Evolutionary conservation across 2,329 filamentous ascomycete species (phyloP).

Genomic region (Claviceps pazoutovae): DNA sequence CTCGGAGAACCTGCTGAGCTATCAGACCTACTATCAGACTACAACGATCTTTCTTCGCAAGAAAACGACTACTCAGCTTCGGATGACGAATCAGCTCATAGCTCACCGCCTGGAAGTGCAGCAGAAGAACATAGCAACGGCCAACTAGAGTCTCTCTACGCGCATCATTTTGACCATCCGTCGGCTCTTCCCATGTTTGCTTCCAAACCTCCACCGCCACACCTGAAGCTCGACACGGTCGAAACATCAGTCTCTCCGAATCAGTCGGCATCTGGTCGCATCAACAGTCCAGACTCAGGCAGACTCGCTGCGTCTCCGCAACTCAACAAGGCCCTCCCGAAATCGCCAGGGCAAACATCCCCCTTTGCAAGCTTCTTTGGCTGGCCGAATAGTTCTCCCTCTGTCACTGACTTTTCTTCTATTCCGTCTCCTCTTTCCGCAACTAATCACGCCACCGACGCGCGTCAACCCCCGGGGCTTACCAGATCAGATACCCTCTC

Average conservation of each 20-base stretch:
- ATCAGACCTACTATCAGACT: conserved; percentile 28
- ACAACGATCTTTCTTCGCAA: conserved; percentile 29
- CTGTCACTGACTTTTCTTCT: conserved; percentile 37
- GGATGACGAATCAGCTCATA: conserved; percentile 11
- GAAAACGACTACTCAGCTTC: conserved; percentile 13
- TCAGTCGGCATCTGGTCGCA: conserved; percentile 12
- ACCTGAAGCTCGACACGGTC: conserved; percentile 34
- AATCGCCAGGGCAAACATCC: conserved; percentile 34
- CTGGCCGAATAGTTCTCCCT: conserved; percentile 34
- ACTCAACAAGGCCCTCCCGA: conserved; percentile 41
- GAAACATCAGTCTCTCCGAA: conserved; percentile 17
- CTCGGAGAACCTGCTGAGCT: conserved; percentile 26
- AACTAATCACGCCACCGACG: conserved; percentile 23
- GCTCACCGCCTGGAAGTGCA: conserved; percentile 14
- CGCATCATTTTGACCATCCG: conserved; percentile 25
- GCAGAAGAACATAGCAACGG: conserved; percentile 16
- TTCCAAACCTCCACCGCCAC: conserved; percentile 36
- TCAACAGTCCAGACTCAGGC: conserved; percentile 16
- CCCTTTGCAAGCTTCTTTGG: conserved; percentile 39
- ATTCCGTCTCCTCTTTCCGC: conserved; percentile 38
- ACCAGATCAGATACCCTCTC: conserved; percentile 2
- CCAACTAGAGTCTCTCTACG: conserved; percentile 12
- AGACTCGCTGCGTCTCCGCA: conserved; percentile 20
- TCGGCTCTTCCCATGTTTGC: conserved; percentile 34
- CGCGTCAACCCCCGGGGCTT: conserved; percentile 9